phyloP scores from a whole-genome alignment of 805 yeast genomes.

The Saturnispora silvae region DNA sequence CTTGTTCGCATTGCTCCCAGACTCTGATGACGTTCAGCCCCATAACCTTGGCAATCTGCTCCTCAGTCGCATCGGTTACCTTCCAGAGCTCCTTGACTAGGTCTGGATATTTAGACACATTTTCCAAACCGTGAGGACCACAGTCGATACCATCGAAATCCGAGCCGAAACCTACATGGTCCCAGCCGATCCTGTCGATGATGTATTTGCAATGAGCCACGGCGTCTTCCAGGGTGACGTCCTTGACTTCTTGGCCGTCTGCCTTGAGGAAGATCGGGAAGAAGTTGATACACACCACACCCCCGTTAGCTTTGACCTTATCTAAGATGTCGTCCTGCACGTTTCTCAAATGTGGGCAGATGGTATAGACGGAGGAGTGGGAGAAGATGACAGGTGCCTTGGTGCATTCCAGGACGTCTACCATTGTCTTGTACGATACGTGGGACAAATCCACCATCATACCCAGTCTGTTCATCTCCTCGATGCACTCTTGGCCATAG shows the following conservation, averaged over 20 bases:
- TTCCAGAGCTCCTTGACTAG: conserved; percentile 27
- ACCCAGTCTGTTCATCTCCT: conserved; percentile 43
- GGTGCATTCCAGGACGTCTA: conserved; percentile 31
- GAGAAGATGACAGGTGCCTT: conserved; percentile 41
- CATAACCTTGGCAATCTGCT: conserved; percentile 33
- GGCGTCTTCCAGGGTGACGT: conserved; percentile 39
- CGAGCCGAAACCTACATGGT: conserved; percentile 42
- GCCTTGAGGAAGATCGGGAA: conserved; percentile 31
- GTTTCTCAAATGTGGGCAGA: conserved; percentile 35
- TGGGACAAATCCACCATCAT: conserved; percentile 46
- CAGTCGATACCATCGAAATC: conserved; percentile 44
- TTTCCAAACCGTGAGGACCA: conserved; percentile 40
- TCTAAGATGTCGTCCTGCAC: conserved; percentile 38
- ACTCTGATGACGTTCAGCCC: conserved; percentile 38
- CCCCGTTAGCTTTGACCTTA: conserved; percentile 31
- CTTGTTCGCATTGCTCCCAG: conserved; percentile 33
- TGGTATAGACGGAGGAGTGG: conserved; percentile 35
- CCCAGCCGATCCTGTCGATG: conserved; percentile 39
- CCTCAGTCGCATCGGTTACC: conserved; percentile 31
- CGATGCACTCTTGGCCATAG: conserved; percentile 31
- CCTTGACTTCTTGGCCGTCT: conserved; percentile 18
- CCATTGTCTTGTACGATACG: conserved; percentile 41
- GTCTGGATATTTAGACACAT: conserved; percentile 45
- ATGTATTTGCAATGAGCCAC: conserved; percentile 36
- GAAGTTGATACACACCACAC: conserved; percentile 42